phyloP scores from a whole-genome alignment of 306 rosid genomes.

The Pyrus betulifolia region DNA sequence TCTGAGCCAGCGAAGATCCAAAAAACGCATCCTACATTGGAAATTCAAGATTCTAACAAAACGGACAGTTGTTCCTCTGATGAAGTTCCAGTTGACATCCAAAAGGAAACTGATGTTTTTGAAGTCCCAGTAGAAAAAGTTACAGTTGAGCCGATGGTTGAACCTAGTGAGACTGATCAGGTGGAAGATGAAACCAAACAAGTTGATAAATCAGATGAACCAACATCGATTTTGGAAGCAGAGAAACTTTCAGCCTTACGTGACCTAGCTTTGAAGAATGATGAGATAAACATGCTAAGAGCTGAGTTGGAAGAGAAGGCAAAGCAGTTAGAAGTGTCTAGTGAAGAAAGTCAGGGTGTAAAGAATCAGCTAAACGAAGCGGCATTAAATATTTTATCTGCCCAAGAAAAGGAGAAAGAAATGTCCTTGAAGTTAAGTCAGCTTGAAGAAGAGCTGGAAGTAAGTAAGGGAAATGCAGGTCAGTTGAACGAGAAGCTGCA shows the following conservation, averaged over 20 bases:
- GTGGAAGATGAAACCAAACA: slow-evolving; percentile 36
- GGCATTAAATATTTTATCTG: slow-evolving; percentile 30
- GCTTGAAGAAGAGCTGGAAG: slow-evolving; percentile 47
- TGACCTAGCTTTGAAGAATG: slow-evolving; percentile 33
- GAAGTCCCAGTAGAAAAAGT: slow-evolving; percentile 61
- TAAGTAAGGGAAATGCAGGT: slow-evolving; percentile 30
- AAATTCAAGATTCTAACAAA: slow-evolving; percentile 24
- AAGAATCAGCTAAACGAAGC: slow-evolving; percentile 49
- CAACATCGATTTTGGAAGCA: slow-evolving; percentile 21
- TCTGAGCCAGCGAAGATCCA: slow-evolving; percentile 28
- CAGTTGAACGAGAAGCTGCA: slow-evolving; percentile 45
- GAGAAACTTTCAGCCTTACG: slow-evolving; percentile 31
- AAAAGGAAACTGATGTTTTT: slow-evolving; percentile 67
- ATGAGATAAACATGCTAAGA: slow-evolving; percentile 39
- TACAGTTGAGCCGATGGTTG: slow-evolving; percentile 20
- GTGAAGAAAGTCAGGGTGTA: slow-evolving; percentile 36
- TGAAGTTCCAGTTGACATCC: slow-evolving; percentile 28
- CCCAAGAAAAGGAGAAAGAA: slow-evolving; percentile 46
- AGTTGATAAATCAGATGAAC: slow-evolving; percentile 21
- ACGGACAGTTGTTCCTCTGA: slow-evolving; percentile 20
- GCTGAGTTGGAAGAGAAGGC: slow-evolving; percentile 47
- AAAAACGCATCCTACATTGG: slow-evolving; percentile 25
- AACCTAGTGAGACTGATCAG: slow-evolving; percentile 20
- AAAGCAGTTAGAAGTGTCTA: slow-evolving; percentile 32
- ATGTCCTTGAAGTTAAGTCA: slow-evolving; percentile 29